Evolutionary conservation across 2,329 filamentous ascomycete genomes (phyloP), one percentile per base, ranked within the genome.

Genomic region (Sporothrix dimorphospora): DNA sequence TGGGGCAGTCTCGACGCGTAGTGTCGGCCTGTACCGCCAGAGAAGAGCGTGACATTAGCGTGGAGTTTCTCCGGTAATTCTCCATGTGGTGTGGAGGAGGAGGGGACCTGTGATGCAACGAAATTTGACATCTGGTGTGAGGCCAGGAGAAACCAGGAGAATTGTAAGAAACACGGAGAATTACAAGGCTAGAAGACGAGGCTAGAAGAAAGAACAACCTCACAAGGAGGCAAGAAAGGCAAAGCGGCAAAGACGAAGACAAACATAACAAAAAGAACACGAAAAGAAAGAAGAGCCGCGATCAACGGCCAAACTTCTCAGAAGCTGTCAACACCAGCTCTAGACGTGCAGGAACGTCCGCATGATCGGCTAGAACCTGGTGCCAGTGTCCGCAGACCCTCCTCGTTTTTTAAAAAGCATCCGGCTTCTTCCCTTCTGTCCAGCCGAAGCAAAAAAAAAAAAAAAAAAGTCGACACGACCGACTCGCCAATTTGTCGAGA

Each of bases 61-160:
- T 34, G 21, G 27, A 38, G 55, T 34, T 59, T 59, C 55, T 59
- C 55, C 55, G 55, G 27, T 34, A 59, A 59, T 59, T 59, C 55
- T 59, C 55, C 55, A 38, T 14, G 55, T 38, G 55, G 55, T 14
- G 30, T 3, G 12, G 8, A 59, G 11, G 14, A 59, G 24, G 24
- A 59, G 27, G 24, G 55, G 30, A 59, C 55, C 27, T 38, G 55
- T 59, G 55, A 59, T 59, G 27, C 27, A 24, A 38, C 14, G 55
- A 59, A 38, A 59, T 34, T 59, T 59, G 55, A 34, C 14, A 19
- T 14, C 21, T 53, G 11, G 51, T 38, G 14, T 6, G 24, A 6
- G 11, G 11, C 27, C 27, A 34, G 55, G 55, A 59, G 55, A 59
- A 59, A 30, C 30, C 55, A 19, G 53, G 53, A 57, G 53, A 57